phyloP scores from a whole-genome alignment of 805 yeast species.

The Lachancea thermotolerans region DNA sequence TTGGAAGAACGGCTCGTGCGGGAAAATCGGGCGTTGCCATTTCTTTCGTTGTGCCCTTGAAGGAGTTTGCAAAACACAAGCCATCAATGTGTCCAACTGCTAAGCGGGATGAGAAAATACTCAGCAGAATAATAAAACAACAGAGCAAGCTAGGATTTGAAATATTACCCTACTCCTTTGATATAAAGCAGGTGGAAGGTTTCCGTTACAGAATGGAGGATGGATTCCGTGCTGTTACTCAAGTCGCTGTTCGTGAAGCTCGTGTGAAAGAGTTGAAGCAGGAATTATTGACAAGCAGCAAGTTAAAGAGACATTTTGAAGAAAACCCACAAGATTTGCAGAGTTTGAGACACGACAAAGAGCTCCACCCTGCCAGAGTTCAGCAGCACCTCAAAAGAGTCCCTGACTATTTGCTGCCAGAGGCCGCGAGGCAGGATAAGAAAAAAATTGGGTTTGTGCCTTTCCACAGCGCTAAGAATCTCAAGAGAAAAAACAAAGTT shows the following conservation, averaged over 20 bases:
- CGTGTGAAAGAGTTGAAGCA: constrained; percentile 81
- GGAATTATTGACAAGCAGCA: constrained; percentile 82
- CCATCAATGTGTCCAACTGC: constrained; percentile 65
- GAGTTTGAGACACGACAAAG: constrained; percentile 86
- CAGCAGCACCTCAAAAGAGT: constrained; percentile 86
- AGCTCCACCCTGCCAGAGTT: constrained; percentile 70
- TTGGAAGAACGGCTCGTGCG: constrained; percentile 97
- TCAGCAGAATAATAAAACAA: constrained; percentile 66
- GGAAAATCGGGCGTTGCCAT: constrained; percentile 93
- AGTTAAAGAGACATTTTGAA: constrained; percentile 88
- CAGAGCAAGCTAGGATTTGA: constrained; percentile 70
- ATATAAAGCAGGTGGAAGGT: constrained; percentile 85
- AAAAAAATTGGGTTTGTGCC: constrained; percentile 67
- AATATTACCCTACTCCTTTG: constrained; percentile 82
- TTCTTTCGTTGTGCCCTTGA: constrained; percentile 80
- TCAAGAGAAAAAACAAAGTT: constrained; percentile 34
- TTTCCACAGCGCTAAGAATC: constrained; percentile 44
- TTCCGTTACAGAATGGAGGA: constrained; percentile 96
- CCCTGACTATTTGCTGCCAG: constrained; percentile 87
- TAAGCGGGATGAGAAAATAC: constrained; percentile 79
- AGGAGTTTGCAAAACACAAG: constrained; percentile 84
- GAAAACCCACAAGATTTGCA: constrained; percentile 94
- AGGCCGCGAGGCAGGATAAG: constrained; percentile 53
- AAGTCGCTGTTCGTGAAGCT: constrained; percentile 85
- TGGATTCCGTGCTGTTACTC: constrained; percentile 92